Evolutionary conservation across 371 early-diverging fungal genomes (phyloP).

Genomic region (Mucor lusitanicus): DNA sequence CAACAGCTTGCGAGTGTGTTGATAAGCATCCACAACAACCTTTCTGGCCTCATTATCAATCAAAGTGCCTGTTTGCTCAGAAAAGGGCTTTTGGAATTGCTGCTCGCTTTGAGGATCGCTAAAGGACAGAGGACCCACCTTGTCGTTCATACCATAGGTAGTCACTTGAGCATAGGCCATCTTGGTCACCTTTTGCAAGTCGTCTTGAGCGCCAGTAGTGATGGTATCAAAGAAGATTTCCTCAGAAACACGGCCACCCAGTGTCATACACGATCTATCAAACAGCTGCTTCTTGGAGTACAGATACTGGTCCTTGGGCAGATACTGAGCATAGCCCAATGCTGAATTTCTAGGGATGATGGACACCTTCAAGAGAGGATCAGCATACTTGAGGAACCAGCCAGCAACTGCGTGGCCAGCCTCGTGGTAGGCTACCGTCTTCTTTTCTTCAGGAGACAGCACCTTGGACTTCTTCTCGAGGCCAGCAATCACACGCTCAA

Average conservation of each 20-base stretch:
- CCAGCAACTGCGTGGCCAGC: conserved; percentile 98
- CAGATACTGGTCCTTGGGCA: conserved; percentile 96
- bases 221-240: conserved; percentile 88
- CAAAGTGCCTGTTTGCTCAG: conserved; percentile 89
- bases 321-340: conserved; percentile 96
- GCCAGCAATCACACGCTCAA: conserved; percentile 97
- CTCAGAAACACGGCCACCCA: conserved; percentile 94
- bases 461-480: conserved; percentile 97
- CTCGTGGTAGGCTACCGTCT: conserved; percentile 98
- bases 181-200: conserved; percentile 95
- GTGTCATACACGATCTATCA: conserved; percentile 97
- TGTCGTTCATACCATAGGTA: conserved; percentile 92
- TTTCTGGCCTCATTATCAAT: conserved; percentile 92
- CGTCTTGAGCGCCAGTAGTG: conserved; percentile 91
- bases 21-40: conserved; percentile 79
- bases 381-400: conserved; percentile 94
- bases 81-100: conserved; percentile 91
- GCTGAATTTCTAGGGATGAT: conserved; percentile 97
- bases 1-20: conserved; percentile 74
- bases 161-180: conserved; percentile 94
- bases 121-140: conserved; percentile 86
- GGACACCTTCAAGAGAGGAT: conserved; percentile 95
- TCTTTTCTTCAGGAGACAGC: conserved; percentile 95
- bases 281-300: conserved; percentile 89
- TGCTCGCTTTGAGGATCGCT: conserved; percentile 68